These are phyloP conservation scores for Ogataea allantospora DNA, from an alignment of 805 yeast genomes.

Conservation along the genomic window DNA sequence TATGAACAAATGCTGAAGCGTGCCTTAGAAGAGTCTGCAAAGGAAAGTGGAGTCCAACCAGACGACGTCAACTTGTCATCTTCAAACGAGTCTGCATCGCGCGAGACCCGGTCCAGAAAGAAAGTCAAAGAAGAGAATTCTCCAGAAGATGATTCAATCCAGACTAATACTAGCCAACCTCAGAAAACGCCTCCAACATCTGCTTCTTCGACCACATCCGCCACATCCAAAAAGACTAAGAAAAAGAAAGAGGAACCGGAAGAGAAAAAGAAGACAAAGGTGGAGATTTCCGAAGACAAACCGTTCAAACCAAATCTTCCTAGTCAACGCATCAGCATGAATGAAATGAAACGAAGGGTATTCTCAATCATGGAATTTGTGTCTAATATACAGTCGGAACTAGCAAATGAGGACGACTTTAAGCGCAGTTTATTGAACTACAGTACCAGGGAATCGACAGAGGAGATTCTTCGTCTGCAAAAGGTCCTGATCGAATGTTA, in stretches of 20 bases:
- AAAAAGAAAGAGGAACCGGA: conserved; percentile 20
- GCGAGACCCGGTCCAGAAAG: conserved; percentile 29
- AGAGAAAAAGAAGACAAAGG: conserved; percentile 20
- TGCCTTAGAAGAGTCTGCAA: conserved; percentile 57
- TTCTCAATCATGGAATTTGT: conserved; percentile 90
- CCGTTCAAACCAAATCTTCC: conserved; percentile 85
- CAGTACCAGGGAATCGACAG: conserved; percentile 23
- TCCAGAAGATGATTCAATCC: conserved; percentile 17
- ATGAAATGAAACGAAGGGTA: conserved; percentile 84
- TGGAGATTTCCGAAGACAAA: conserved; percentile 53
- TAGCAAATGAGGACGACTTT: conserved; percentile 68
- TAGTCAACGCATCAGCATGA: conserved; percentile 65
- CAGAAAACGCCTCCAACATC: conserved; percentile 22
- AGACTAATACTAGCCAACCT: conserved; percentile 16
- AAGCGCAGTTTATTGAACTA: conserved; percentile 36
- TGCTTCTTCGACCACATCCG: conserved; percentile 14
- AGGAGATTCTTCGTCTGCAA: conserved; percentile 31
- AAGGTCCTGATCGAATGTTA: conserved; percentile 47
- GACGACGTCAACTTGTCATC: conserved; percentile 36
- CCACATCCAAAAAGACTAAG: conserved; percentile 20
- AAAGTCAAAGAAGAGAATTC: conserved; percentile 23
- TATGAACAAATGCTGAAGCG: conserved; percentile 38
- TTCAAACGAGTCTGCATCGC: conserved; percentile 27
- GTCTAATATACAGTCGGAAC: conserved; percentile 80
- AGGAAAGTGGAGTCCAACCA: conserved; percentile 43